Percentiles rank a stretch among this genome's conserved stretches.
Conservation (phyloP, 352 stramenopile species). For the Pythium aristosporum region DNA sequence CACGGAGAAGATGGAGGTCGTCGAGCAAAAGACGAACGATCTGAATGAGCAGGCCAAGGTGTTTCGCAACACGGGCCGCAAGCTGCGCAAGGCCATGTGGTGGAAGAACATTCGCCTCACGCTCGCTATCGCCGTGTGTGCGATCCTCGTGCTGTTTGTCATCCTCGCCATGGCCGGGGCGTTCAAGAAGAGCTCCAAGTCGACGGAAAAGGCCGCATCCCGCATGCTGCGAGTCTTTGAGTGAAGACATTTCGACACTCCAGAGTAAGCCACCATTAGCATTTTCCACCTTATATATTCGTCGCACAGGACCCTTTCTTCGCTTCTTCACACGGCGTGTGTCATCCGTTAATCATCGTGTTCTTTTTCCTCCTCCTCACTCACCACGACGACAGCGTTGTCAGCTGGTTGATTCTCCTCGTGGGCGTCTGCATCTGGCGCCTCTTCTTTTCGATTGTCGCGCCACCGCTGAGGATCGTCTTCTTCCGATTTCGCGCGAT, state of each 20-base stretch:
- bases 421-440: too few relatives aligned
- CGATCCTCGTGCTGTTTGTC: constrained; percentile 72
- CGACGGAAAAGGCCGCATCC: constrained; percentile 13
- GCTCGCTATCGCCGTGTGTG: constrained; percentile 56
- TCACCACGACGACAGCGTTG: background rate
- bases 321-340: background rate
- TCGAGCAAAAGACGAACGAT: constrained; percentile 87
- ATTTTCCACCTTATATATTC: constrained; percentile 14
- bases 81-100: constrained; percentile 80
- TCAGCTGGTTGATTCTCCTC: background rate
- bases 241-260: constrained; percentile 4
- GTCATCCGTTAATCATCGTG: background rate
- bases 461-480: constrained; percentile 17
- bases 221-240: constrained; percentile 28
- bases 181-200: constrained; percentile 60
- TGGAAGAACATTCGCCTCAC: constrained; percentile 86
- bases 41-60: constrained; percentile 87
- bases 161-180: constrained; percentile 70
- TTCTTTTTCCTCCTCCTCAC: background rate
- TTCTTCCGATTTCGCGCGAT: constrained; percentile 12
- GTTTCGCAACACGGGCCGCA: constrained; percentile 80
- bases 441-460: constrained; percentile 2
- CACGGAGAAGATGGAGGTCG: constrained; percentile 88
- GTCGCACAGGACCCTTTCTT: background rate
- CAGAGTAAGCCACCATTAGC: background rate